Conservation (phyloP, 139 green algal species). For the Zygnema circumcarinatum region DNA sequence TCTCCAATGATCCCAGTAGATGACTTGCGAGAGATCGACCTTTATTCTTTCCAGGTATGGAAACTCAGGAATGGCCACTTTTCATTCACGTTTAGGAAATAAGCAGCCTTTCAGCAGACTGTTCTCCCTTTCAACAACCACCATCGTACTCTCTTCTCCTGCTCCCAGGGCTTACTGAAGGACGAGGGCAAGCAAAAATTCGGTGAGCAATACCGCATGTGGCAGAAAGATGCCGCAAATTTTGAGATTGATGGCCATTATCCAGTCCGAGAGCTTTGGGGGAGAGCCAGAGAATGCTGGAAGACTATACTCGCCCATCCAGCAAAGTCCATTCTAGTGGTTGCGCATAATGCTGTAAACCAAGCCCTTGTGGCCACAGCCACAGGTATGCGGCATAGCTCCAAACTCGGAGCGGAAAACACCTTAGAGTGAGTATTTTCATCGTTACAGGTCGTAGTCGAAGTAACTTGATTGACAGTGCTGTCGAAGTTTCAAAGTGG, state of each 20-base stretch:
- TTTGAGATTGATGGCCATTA: slow-evolving; percentile 88
- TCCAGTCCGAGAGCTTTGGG: slow-evolving; percentile 64
- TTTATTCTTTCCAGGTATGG: slow-evolving; percentile 90
- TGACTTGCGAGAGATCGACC: slow-evolving; percentile 88
- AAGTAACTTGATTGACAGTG: too few species aligned
- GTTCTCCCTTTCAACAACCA: not conserved
- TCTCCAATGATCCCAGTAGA: slow-evolving; percentile 47
- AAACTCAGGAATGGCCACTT: not conserved
- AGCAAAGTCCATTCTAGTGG: slow-evolving; percentile 74
- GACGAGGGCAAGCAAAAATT: slow-evolving; percentile 77
- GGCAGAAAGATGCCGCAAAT: slow-evolving; percentile 78
- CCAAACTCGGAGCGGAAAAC: too few species aligned
- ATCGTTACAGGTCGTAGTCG: too few species aligned
- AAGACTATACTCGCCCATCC: slow-evolving; percentile 70
- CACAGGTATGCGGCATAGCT: slow-evolving; percentile 27
- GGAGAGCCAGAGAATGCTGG: slow-evolving; percentile 85
- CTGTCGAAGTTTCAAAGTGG: too few species aligned
- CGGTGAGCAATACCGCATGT: slow-evolving; percentile 74
- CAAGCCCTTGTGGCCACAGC: slow-evolving; percentile 71
- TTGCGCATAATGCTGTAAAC: slow-evolving; percentile 97
- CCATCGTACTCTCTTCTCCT: too few species aligned
- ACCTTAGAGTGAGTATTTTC: too few species aligned
- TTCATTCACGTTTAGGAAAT: too few species aligned
- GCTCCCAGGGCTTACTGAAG: slow-evolving; percentile 91
- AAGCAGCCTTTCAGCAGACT: too few species aligned